Percentiles rank a stretch among this genome's conserved stretches.
Conservation (phyloP, 2,329 filamentous ascomycete species). For the Aspergillus viridinutans region DNA sequence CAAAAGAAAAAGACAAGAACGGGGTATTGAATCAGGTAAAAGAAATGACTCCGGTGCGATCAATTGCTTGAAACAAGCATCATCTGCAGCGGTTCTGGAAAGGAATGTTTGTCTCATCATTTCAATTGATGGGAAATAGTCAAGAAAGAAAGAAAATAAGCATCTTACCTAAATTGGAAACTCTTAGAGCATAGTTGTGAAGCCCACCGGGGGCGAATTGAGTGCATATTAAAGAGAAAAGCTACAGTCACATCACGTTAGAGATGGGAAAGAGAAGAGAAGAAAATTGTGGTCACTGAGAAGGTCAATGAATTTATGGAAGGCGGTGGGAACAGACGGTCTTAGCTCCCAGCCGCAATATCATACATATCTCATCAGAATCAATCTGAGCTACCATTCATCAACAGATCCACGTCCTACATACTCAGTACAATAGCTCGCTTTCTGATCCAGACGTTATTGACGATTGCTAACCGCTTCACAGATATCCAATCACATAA, state of each 20-base stretch:
- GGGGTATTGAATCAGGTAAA: conserved; percentile 15
- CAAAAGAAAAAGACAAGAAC: neutral
- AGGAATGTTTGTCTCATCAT: conserved; percentile 43
- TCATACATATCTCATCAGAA: conserved; percentile 3
- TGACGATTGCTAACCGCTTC: neutral
- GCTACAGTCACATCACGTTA: conserved; percentile 22
- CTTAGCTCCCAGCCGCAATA: conserved; percentile 23
- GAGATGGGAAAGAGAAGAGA: conserved; percentile 12
- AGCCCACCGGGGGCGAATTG: conserved; percentile 35
- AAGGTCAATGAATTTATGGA: conserved; percentile 17
- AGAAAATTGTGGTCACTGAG: conserved; percentile 2
- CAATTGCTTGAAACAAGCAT: conserved; percentile 50
- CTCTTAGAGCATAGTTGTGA: conserved; percentile 28
- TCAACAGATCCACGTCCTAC: neutral
- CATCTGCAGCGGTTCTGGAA: conserved; percentile 67
- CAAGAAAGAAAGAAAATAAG: conserved; percentile 3
- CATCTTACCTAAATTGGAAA: conserved; percentile 33
- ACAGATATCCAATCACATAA: neutral
- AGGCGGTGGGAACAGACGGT: conserved; percentile 18
- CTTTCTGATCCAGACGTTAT: neutral
- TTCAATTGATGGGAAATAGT: conserved; percentile 15
- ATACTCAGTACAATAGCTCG: neutral
- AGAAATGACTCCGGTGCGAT: conserved; percentile 24
- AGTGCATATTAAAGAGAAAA: conserved; percentile 33
- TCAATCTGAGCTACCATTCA: neutral